phyloP scores from a whole-genome alignment of 345 rosid species.

The Sonneratia caseolaris region DNA sequence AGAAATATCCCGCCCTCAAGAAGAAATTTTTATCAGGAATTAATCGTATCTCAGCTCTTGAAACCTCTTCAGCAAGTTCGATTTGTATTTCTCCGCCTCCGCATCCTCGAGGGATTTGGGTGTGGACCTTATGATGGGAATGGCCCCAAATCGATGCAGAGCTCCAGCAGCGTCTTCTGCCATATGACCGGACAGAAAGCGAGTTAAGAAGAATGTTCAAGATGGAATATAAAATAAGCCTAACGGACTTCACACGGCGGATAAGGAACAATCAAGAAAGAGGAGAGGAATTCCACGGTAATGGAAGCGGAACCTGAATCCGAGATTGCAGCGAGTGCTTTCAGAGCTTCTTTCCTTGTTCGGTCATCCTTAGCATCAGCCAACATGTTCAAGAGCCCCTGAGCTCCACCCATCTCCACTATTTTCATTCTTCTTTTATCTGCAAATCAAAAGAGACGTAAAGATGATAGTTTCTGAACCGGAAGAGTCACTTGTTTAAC shows the following conservation, averaged over 20 bases:
- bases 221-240: background rate
- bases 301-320: constrained; percentile 32
- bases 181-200: constrained; percentile 2
- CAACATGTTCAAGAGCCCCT: constrained; percentile 70
- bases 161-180: constrained; percentile 73
- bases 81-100: constrained; percentile 45
- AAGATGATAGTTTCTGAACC: background rate
- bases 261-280: background rate
- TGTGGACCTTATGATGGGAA: constrained; percentile 39
- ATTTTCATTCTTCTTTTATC: constrained; percentile 87
- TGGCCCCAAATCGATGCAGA: constrained; percentile 48
- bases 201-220: background rate
- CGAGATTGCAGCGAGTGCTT: constrained; percentile 67
- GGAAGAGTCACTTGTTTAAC: background rate
- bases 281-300: background rate
- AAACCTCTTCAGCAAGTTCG: constrained; percentile 55
- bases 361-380: constrained; percentile 65
- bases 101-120: constrained; percentile 44
- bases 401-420: constrained; percentile 81
- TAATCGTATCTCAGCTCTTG: constrained; percentile 17
- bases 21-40: no score
- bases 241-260: background rate
- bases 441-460: constrained; percentile 14
- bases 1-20: no score
- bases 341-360: constrained; percentile 71